Percentiles rank a stretch among this genome's conserved stretches.
These are phyloP conservation scores for Mycena amicta DNA, from an alignment of 768 basidiomycete genomes.

Conservation along the genomic window DNA sequence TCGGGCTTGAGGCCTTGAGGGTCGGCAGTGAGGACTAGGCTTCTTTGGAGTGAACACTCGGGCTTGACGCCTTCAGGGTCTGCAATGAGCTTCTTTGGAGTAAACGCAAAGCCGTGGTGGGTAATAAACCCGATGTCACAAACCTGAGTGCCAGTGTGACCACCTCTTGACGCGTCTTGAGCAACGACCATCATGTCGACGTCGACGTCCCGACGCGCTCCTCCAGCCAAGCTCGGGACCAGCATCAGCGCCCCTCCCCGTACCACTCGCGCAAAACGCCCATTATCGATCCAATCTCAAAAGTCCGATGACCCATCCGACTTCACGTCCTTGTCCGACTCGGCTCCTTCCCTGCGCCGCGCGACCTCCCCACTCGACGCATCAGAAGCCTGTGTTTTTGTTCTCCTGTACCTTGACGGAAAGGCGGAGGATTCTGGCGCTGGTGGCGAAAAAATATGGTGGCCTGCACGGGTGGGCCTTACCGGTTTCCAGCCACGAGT, in stretches of 20 bases:
- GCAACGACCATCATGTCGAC: not conserved
- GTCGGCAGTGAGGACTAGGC: too few species aligned
- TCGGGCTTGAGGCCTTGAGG: too few species aligned
- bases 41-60: too few species aligned
- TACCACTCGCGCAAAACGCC: slow-evolving; percentile 2
- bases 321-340: slow-evolving; percentile 22
- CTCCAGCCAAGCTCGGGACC: not conserved
- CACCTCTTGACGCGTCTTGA: not conserved
- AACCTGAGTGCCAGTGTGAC: not conserved
- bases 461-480: slow-evolving; percentile 63
- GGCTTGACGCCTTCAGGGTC: not conserved
- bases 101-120: not conserved
- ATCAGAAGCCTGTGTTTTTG: slow-evolving; percentile 52
- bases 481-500: slow-evolving; percentile 8
- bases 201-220: not conserved
- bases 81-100: not conserved
- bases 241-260: not conserved
- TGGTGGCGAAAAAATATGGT: slow-evolving; percentile 53
- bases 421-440: slow-evolving; percentile 30
- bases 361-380: slow-evolving; percentile 9
- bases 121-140: not conserved
- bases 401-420: slow-evolving; percentile 47
- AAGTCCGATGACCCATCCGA: slow-evolving; percentile 16
- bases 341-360: not conserved
- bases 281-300: slow-evolving; percentile 13